Base-by-base conservation (phyloP, 306 rosid species). In the Ormosia semicastrata region DNA sequence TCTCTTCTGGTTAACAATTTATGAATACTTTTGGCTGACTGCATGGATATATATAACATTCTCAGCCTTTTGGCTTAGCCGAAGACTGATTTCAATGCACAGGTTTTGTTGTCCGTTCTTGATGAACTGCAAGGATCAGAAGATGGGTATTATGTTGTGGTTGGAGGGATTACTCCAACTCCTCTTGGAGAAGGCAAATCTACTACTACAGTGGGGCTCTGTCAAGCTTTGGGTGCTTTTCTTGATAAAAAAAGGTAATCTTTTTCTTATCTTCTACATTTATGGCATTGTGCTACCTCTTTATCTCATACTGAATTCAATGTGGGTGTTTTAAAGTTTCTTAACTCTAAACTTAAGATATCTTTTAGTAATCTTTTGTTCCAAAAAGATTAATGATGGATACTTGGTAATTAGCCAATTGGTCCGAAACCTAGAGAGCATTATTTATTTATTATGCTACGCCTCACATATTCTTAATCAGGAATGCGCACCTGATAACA, bases 171-270 rank as follows among this genome's bases (percentile, higher is more conserved):
- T 76, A 95, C 99, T 71, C 99, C 99, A 50, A 95, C 99, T 3
- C 96, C 99, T 75, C 99, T 93, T 10, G 98, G 97, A 76, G 99
- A 95, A 90, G 99, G 98, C 62, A 95, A 95, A 86, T 95, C 99
- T 80, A 95, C 99, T 24, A 93, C 99, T n/a, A 92, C 97, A 41
- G 97, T 95, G 60, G 99, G 99, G 30, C 98, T 95, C 53, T 95
- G 99, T 81, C 99, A 95, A 92, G 99, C 99, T 84, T 84, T 95
- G 76, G 99, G 99, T 74, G 96, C 99, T 87, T 95, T 88, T 84
- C 99, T 93, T 82, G 90, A 95, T 73, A 95, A 90, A 80, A n/a
- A n/a, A 95, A 93, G 97, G 99, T 95, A 50, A 36, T 49, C 1
- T 68, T 59, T 63, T 44, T 72, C 11, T 41, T 33, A 30, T 13